phyloP scores from a whole-genome alignment of 257 asterid species.

The Lantana camara region DNA sequence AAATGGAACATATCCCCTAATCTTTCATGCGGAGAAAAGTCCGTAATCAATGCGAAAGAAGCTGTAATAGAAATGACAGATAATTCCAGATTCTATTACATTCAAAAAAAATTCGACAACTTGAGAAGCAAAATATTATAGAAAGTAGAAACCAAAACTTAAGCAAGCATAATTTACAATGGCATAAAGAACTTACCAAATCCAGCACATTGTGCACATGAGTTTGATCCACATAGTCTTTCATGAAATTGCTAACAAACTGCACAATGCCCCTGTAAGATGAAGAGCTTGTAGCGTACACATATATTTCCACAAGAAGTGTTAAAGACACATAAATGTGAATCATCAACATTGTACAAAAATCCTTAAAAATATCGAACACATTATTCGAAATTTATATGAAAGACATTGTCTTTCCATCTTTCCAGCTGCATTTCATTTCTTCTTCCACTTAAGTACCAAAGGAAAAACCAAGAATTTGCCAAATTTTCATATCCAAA shows the following conservation, averaged over 20 bases:
- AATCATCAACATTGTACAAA: background rate
- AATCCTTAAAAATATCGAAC: background rate
- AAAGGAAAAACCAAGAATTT: background rate
- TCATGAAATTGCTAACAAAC: background rate
- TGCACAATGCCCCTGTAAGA: background rate
- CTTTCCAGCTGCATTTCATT: background rate
- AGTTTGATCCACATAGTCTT: background rate
- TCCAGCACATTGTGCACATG: slow-evolving; percentile 21
- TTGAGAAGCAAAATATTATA: slow-evolving; percentile 1
- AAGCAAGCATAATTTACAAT: background rate
- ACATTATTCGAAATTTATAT: background rate
- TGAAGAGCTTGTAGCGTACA: background rate
- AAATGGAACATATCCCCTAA: background rate
- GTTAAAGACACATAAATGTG: background rate
- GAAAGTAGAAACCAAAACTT: too few species aligned
- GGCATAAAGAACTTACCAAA: background rate
- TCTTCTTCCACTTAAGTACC: too few species aligned
- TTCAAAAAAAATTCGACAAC: background rate
- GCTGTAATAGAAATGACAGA: slow-evolving; percentile 2
- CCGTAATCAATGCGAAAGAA: slow-evolving; percentile 13
- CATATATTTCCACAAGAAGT: slow-evolving; percentile 14
- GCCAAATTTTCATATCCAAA: background rate
- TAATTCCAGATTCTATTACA: background rate
- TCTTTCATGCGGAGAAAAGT: background rate
- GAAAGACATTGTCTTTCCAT: background rate